phyloP scores from a whole-genome alignment of 2,329 filamentous ascomycete species.

The Curvularia sp. region DNA sequence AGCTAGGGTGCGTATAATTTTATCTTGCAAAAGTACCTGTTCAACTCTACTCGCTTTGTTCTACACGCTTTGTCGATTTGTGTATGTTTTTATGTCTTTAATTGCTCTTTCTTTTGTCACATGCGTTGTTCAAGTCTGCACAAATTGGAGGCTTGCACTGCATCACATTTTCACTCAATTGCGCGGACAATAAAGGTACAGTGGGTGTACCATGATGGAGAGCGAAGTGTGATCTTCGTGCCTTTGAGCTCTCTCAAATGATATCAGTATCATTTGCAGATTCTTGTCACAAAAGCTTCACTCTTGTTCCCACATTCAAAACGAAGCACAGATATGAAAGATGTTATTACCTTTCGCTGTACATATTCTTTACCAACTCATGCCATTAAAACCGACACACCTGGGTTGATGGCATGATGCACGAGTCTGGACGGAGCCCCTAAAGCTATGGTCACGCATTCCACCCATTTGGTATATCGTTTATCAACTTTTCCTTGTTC shows the following conservation, averaged over 20 bases:
- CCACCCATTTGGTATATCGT: not conserved
- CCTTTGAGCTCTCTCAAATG: not conserved
- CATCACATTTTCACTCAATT: not conserved
- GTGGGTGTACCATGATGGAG: not conserved
- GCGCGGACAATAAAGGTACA: not conserved
- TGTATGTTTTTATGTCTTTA: not conserved
- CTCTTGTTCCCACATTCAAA: not conserved
- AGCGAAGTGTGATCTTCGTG: not conserved
- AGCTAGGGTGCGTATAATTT: slow-evolving; percentile 64
- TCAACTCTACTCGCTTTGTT: not conserved
- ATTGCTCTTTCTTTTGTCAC: not conserved
- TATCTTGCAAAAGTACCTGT: not conserved
- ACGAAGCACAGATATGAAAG: not conserved
- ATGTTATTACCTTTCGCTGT: not conserved
- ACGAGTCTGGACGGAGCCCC: not conserved
- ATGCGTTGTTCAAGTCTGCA: not conserved
- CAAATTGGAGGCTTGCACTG: not conserved
- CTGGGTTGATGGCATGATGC: not conserved
- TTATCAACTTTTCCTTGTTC: not conserved
- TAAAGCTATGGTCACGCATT: not conserved
- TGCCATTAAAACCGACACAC: not conserved
- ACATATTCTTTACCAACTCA: not conserved
- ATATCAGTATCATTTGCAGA: not conserved
- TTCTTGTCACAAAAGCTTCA: not conserved
- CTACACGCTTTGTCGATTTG: not conserved